Base-by-base conservation (phyloP, 2,329 filamentous ascomycete genomes). In the Monosporascus sp. region DNA sequence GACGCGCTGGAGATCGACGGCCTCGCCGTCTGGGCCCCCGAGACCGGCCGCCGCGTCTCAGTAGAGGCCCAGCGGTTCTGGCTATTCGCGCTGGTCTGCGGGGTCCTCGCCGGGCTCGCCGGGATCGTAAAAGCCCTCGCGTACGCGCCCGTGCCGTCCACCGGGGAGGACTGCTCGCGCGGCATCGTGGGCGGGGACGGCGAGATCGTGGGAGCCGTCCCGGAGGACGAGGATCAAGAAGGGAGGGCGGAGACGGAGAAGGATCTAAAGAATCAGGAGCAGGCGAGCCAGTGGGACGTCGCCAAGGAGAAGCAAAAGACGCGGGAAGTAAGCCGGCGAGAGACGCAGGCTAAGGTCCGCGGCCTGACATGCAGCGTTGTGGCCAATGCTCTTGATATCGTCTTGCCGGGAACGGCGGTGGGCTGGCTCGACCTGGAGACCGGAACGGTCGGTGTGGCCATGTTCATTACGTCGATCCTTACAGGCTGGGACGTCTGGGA, bases 1-100 rank as follows among this genome's bases (percentile, higher is more conserved):
- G 76, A 87, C 71, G 68, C 76, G 26, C 59, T 77, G 49, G 64
- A 64, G 19, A 65, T 79, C 19, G 61, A 69, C 43, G 72, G 71
- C 51, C 58, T 83, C 57, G 71, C 79, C 47, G 67, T 82, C 14
- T 84, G 86, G 71, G 78, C 77, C 0, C 61, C 77, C 1, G 76
- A 75, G 38, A 64, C 73, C 67, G 77, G 77, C 17, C 60, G 61
- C n/a, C 61, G 57, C 26, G 61, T 87, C 4, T 74, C 82, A 46
- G 56, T 78, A 22, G 84, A 90, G 69, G 82, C 81, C 0, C 83
- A 88, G 69, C 79, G 83, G 50, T 85, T 87, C 68, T 91, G 88
- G 88, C 80, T 90, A 58, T 81, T 84, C 40, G 79, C 79, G 0
- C 71, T 90, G 22, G 71, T 71, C 11, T 78, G 80, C 54, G 81